These are phyloP conservation scores for Waltiozyma sp. DNA, from an alignment of 1,139 yeast genomes.

Conservation along the genomic window DNA sequence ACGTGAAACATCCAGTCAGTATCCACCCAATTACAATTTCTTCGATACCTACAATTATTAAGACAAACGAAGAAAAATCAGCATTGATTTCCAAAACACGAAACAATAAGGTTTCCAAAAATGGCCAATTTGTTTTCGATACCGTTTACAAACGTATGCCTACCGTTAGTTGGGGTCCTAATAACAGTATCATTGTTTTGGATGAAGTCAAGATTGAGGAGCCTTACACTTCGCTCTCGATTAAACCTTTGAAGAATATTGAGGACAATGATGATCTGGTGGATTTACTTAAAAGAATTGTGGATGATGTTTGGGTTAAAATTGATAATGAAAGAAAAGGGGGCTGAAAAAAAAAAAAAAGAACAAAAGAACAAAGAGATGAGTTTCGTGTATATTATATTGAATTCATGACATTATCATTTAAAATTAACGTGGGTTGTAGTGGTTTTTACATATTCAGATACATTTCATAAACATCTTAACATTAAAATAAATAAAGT, in stretches of 20 bases:
- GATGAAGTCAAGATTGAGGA: slow-evolving; percentile 39
- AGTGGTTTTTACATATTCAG: neutral
- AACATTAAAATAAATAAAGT: neutral
- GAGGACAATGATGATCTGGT: slow-evolving; percentile 27
- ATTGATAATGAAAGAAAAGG: slow-evolving; percentile 44
- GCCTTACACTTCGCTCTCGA: slow-evolving; percentile 33
- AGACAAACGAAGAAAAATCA: slow-evolving; percentile 14
- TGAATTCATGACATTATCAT: too few species aligned
- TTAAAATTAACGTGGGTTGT: too few species aligned
- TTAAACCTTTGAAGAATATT: slow-evolving; percentile 14
- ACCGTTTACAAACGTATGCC: slow-evolving; percentile 38
- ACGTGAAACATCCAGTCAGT: too few species aligned
- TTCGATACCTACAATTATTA: slow-evolving; percentile 12
- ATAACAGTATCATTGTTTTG: slow-evolving; percentile 37
- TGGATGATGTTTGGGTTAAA: slow-evolving; percentile 46
- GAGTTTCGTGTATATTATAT: too few species aligned
- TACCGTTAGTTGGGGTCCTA: slow-evolving; percentile 35
- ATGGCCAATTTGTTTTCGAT: slow-evolving; percentile 40
- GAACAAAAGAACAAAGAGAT: too few species aligned
- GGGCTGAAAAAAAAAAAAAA: slow-evolving; percentile 29
- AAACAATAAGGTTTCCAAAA: slow-evolving; percentile 31
- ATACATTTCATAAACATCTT: neutral
- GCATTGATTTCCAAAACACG: slow-evolving; percentile 14
- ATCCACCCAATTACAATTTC: slow-evolving; percentile 11
- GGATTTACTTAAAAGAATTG: slow-evolving; percentile 38